Evolutionary conservation across 1,139 yeast genomes (phyloP).

Genomic region (Pneumocystis canis): DNA sequence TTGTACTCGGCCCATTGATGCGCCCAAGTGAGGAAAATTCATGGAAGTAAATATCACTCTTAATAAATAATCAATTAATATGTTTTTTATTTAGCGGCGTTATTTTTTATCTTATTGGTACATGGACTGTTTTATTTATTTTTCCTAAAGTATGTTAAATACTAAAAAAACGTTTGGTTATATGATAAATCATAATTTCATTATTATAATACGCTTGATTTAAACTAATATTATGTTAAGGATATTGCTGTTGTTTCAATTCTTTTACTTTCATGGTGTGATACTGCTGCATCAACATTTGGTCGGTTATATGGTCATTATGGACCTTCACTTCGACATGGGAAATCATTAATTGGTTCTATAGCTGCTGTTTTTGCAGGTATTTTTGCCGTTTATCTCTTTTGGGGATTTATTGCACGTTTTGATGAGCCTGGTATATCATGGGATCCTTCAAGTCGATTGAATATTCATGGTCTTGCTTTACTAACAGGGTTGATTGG

Average conservation of each 20-base stretch:
- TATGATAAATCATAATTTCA: not conserved
- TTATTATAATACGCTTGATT: too few relatives aligned
- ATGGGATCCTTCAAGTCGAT: slow-evolving; percentile 43
- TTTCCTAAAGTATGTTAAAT: slow-evolving; percentile 38
- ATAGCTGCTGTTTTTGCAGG: slow-evolving; percentile 76
- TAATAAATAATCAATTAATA: slow-evolving; percentile 35
- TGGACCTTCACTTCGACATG: slow-evolving; percentile 59
- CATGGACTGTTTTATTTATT: slow-evolving; percentile 41
- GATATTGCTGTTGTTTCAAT: slow-evolving; percentile 68
- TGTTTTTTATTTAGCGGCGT: slow-evolving; percentile 35
- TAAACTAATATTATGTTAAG: slow-evolving; percentile 11
- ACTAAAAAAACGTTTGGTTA: not conserved
- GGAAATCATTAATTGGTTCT: slow-evolving; percentile 80
- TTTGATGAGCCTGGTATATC: slow-evolving; percentile 34
- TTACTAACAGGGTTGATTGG: slow-evolving; percentile 65
- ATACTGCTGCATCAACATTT: slow-evolving; percentile 88
- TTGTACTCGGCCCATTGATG: slow-evolving; percentile 61
- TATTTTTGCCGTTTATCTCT: slow-evolving; percentile 42
- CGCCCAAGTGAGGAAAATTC: slow-evolving; percentile 65
- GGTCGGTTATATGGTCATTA: slow-evolving; percentile 74
- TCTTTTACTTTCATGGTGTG: slow-evolving; percentile 84
- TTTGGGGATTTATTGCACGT: slow-evolving; percentile 59
- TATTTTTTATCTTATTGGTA: slow-evolving; percentile 20
- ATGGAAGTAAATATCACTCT: slow-evolving; percentile 51
- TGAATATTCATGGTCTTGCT: slow-evolving; percentile 41